Evolutionary conservation across 2,329 filamentous ascomycete genomes (phyloP).

Genomic region (Fusarium kyushuense): DNA sequence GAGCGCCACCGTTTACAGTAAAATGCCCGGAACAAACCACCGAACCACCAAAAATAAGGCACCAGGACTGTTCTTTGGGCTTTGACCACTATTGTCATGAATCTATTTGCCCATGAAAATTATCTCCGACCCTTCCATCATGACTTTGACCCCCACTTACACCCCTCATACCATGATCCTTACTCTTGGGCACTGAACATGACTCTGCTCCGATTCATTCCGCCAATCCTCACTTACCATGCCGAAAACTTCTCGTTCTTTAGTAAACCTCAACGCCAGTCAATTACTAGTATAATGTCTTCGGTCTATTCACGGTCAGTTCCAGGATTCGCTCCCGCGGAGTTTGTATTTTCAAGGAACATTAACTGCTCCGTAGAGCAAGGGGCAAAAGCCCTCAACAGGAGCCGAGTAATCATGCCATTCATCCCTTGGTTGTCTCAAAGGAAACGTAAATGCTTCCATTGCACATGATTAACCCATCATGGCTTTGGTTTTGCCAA

Average conservation of each 20-base stretch:
- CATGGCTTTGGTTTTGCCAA: not conserved
- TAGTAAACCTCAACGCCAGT: constrained; percentile 7
- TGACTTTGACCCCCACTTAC: constrained; percentile 18
- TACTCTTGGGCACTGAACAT: not conserved
- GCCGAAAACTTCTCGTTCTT: constrained; percentile 31
- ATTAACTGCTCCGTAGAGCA: constrained; percentile 9
- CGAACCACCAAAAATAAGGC: constrained; percentile 20
- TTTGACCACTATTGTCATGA: constrained; percentile 27
- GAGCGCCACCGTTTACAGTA: constrained; percentile 4
- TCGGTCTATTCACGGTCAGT: constrained; percentile 40
- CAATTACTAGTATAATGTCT: constrained; percentile 26
- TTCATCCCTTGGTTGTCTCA: constrained; percentile 1
- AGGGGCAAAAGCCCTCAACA: constrained; percentile 16
- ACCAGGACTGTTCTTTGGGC: constrained; percentile 12
- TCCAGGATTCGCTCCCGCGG: constrained; percentile 14
- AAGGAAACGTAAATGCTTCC: constrained; percentile 6
- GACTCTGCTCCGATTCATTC: constrained; percentile 35
- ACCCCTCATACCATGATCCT: constrained; percentile 22
- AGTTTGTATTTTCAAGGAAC: constrained; percentile 13
- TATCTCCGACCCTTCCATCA: constrained; percentile 18
- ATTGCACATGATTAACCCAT: constrained; percentile 6
- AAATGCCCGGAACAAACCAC: constrained; percentile 16
- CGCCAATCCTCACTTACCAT: constrained; percentile 19
- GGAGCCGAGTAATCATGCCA: constrained; percentile 35
- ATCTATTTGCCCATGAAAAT: constrained; percentile 30